phyloP scores from a whole-genome alignment of 2,329 filamentous ascomycete genomes.

The Fusarium euwallaceae region DNA sequence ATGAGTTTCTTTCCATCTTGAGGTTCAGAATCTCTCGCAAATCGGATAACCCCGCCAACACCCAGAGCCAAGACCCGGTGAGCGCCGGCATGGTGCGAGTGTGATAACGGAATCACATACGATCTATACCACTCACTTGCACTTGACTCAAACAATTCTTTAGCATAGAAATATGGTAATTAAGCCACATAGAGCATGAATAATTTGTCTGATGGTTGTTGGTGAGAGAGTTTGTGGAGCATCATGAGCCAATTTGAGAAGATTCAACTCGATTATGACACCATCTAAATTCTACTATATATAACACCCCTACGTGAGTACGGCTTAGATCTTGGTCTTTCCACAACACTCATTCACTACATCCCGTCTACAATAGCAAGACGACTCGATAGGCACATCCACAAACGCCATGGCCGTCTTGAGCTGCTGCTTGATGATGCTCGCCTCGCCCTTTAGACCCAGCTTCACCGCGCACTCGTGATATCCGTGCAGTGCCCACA shows the following conservation, averaged over 20 bases:
- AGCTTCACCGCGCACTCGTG: slow-evolving; percentile 73
- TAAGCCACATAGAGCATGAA: background rate
- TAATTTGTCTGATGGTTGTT: background rate
- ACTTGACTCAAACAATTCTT: background rate
- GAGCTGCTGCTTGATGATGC: slow-evolving; percentile 58
- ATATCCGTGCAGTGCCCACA: slow-evolving; percentile 80
- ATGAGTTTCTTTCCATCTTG: background rate
- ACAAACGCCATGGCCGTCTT: slow-evolving; percentile 66
- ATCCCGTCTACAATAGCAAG: slow-evolving; percentile 45
- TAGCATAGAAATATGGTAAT: background rate
- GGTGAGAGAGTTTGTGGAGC: background rate
- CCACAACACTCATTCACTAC: slow-evolving; percentile 21
- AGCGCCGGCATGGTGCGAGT: background rate
- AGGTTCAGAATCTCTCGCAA: background rate
- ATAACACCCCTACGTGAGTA: background rate
- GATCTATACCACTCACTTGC: background rate
- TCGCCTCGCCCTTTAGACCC: slow-evolving; percentile 58
- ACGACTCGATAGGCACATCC: slow-evolving; percentile 66
- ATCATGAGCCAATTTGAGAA: background rate
- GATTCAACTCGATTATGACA: background rate
- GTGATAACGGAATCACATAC: background rate
- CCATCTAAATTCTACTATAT: slow-evolving; percentile 2
- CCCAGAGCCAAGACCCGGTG: too few species aligned
- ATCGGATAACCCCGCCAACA: too few species aligned
- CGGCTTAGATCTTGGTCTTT: background rate